Evolutionary conservation across 2,329 filamentous ascomycete species (phyloP).

Genomic region (Neofusicoccum kwambonambiense): DNA sequence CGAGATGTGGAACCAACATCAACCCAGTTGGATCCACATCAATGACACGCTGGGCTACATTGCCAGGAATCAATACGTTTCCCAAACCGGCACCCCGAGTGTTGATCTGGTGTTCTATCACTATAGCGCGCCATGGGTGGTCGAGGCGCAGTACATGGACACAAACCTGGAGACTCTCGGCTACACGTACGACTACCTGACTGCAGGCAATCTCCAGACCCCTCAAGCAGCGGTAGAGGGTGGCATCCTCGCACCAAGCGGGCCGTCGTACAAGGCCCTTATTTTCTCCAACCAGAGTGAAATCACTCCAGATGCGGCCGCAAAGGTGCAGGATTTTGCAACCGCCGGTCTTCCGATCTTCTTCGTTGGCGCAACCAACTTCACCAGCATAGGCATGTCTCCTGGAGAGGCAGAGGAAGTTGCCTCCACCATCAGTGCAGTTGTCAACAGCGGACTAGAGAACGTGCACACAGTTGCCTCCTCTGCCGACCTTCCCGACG

Average conservation of each 20-base stretch:
- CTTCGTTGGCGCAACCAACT: slow-evolving; percentile 27
- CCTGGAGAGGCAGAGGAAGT: neutral
- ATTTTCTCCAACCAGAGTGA: slow-evolving; percentile 38
- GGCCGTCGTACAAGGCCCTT: slow-evolving; percentile 45
- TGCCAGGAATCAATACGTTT: slow-evolving; percentile 38
- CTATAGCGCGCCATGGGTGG: slow-evolving; percentile 21
- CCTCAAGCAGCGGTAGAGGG: slow-evolving; percentile 38
- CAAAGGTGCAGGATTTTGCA: slow-evolving; percentile 37
- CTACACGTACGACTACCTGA: slow-evolving; percentile 47
- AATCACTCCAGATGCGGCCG: slow-evolving; percentile 36
- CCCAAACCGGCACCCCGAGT: slow-evolving; percentile 41
- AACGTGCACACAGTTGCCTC: slow-evolving; percentile 38
- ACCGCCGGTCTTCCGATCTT: slow-evolving; percentile 44
- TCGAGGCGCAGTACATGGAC: slow-evolving; percentile 19
- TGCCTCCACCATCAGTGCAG: neutral
- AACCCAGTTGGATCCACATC: slow-evolving; percentile 45
- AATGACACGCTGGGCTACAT: slow-evolving; percentile 39
- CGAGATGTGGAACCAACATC: slow-evolving; percentile 40
- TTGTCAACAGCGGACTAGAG: neutral
- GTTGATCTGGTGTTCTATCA: slow-evolving; percentile 45
- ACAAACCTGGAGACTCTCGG: slow-evolving; percentile 24
- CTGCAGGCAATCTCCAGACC: slow-evolving; percentile 45
- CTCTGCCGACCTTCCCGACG: slow-evolving; percentile 30
- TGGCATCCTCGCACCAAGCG: slow-evolving; percentile 37
- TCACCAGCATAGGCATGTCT: slow-evolving; percentile 14